Evolutionary conservation across 208 protist species (phyloP).

Genomic region (Leishmania tarentolae): DNA sequence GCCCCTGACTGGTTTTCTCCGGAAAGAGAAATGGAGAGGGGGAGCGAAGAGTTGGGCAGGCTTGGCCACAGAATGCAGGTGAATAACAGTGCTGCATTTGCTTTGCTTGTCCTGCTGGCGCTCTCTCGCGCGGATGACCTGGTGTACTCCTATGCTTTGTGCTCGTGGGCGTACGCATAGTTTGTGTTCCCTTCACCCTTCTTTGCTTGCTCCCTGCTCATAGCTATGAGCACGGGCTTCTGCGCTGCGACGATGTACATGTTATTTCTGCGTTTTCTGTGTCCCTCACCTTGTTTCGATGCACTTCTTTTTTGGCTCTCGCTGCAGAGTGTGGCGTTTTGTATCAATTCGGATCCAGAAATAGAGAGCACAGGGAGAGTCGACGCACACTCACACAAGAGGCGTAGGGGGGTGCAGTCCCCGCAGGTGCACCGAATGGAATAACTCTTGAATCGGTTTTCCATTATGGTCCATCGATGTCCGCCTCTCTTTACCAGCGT

Average conservation of each 20-base stretch:
- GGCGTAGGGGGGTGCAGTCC: background rate
- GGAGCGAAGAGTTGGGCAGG: too few species aligned
- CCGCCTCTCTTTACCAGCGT: background rate
- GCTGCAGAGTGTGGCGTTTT: background rate
- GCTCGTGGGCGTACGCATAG: background rate
- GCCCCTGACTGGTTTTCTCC: background rate
- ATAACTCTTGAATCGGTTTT: background rate
- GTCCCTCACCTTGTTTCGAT: background rate
- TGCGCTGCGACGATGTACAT: background rate
- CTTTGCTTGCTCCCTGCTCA: background rate
- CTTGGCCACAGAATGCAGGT: background rate
- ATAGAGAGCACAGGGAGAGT: background rate
- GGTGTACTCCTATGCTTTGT: background rate
- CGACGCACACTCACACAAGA: background rate
- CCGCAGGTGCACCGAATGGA: background rate
- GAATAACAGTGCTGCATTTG: background rate
- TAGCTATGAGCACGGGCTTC: background rate
- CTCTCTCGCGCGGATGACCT: background rate
- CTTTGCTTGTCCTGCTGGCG: background rate
- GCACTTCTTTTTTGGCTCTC: background rate
- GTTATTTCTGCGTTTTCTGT: background rate
- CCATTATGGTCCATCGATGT: background rate
- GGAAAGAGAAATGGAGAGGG: background rate
- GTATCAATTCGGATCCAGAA: background rate
- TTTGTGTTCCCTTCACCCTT: background rate